A percentile compares a stretch with the other conserved stretches of the same genome.
These are phyloP conservation scores for Mucor irregularis DNA, from an alignment of 371 early-diverging fungal species.

Conservation along the genomic window DNA sequence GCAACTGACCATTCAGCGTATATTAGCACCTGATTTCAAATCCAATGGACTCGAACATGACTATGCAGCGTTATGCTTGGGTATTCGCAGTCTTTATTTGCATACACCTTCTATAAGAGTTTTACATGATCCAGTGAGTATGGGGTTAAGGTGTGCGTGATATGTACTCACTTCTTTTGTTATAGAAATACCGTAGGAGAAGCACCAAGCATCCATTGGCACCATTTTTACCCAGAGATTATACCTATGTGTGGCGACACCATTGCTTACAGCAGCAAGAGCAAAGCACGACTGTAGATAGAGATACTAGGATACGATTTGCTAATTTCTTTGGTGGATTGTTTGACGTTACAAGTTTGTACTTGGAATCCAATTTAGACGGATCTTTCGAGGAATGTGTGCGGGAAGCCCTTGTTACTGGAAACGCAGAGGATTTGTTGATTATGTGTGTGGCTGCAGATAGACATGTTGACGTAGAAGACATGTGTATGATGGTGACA, in stretches of 20 bases:
- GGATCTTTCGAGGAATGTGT: slow-evolving; percentile 53
- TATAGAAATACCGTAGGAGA: slow-evolving; percentile 51
- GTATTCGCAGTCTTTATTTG: slow-evolving; percentile 39
- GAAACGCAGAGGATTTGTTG: slow-evolving; percentile 41
- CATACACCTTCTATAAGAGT: slow-evolving; percentile 44
- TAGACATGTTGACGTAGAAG: slow-evolving; percentile 39
- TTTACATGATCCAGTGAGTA: slow-evolving; percentile 50
- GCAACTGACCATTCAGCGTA: slow-evolving; percentile 31
- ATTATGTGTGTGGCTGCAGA: slow-evolving; percentile 42
- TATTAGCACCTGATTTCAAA: slow-evolving; percentile 22
- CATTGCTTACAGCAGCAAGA: slow-evolving; percentile 31
- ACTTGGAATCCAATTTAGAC: slow-evolving; percentile 46
- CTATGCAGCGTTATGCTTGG: slow-evolving; percentile 43
- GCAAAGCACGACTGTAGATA: too few relatives aligned
- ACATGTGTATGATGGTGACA: slow-evolving; percentile 45
- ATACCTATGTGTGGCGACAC: slow-evolving; percentile 40
- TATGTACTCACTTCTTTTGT: too few relatives aligned
- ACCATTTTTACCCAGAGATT: slow-evolving; percentile 52
- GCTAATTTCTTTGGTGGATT: slow-evolving; percentile 45
- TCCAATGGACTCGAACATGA: slow-evolving; percentile 29
- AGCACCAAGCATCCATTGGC: slow-evolving; percentile 52
- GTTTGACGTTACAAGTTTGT: slow-evolving; percentile 45
- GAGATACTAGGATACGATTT: slow-evolving; percentile 30
- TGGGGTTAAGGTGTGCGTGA: too few relatives aligned
- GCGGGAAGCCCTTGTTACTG: slow-evolving; percentile 45